Base-by-base conservation (phyloP, 2,329 filamentous ascomycete genomes). In the Fusarium subglutinans region DNA sequence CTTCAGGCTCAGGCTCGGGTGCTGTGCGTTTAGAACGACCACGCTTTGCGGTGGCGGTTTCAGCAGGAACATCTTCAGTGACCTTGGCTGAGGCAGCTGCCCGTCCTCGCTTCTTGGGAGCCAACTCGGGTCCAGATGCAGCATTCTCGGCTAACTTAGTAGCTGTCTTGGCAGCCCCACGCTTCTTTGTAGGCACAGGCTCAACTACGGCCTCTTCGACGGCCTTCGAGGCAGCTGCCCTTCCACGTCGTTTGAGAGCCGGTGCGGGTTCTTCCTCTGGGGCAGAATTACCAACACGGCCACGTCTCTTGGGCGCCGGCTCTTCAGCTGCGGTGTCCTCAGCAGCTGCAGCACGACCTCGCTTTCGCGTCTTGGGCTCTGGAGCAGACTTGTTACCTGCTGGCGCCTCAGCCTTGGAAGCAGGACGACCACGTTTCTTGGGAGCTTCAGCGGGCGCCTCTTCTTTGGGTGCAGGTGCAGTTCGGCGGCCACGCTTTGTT, bases 391-490 rank as follows among this genome's bases (percentile, higher is more conserved):
- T 54, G 7, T 60, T 56, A 30, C 11, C 47, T 37, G 59, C 33
- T 13, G 66, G 20, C 17, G n/a, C 47, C 24, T 66, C 47, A 1
- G n/a, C 28, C 18, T 71, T 74, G 62, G 67, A 63, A 20, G 68
- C 45, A 41, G 76, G 75, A 35, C 75, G 76, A 6, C 76, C 76
- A 3, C 76, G 76, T 56, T 63, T 69, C 55, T 75, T 78, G n/a
- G 71, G 64, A 12, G 67, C 43, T 17, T 66, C 66, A 11, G 24
- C 43, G 26, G 47, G 33, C 3, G 51, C 18, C 26, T 37, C 48
- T n/a, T 61, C 62, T 20, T 60, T 43, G 15, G 73, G 41, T 13
- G 64, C 63, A 3, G 50, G 56, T 24, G 64, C 72, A 50, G 73
- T 56, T 45, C 45, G 61, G 17, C 69, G 75, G 24, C 72, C 62